Evolutionary conservation across 1,284 basidiomycete genomes (phyloP).

Genomic region (Rugosomyces carneus): DNA sequence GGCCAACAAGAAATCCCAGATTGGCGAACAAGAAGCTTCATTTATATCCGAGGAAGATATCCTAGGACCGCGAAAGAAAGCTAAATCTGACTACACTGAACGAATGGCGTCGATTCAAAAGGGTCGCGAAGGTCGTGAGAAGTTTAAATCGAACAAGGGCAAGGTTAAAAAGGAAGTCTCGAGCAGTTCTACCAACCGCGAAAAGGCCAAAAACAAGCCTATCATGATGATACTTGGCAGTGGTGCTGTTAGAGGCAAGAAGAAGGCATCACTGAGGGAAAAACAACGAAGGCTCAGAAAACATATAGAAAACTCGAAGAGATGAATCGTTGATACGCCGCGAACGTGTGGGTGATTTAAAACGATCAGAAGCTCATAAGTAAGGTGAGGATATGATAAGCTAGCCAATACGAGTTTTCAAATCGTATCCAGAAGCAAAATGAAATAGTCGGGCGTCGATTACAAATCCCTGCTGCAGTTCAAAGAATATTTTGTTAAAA

Average conservation of each 20-base stretch:
- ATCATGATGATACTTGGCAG: slow-evolving; percentile 89
- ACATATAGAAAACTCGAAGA: slow-evolving; percentile 69
- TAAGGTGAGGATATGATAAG: no score
- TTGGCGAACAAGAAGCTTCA: slow-evolving; percentile 42
- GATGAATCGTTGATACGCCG: slow-evolving; percentile 30
- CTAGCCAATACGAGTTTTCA: slow-evolving; percentile 33
- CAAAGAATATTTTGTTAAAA: background rate
- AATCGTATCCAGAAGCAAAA: slow-evolving; percentile 64
- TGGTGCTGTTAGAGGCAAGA: slow-evolving; percentile 74
- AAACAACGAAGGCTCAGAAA: slow-evolving; percentile 76
- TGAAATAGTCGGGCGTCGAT: slow-evolving; percentile 75
- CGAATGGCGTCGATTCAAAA: slow-evolving; percentile 89
- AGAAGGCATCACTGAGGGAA: slow-evolving; percentile 81
- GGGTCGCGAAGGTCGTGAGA: slow-evolving; percentile 93
- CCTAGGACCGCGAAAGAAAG: slow-evolving; percentile 90
- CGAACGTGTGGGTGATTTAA: no score
- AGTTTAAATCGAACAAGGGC: slow-evolving; percentile 86
- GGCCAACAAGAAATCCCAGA: slow-evolving; percentile 51
- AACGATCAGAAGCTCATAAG: no score
- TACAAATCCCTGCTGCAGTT: slow-evolving; percentile 51
- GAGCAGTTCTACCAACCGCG: slow-evolving; percentile 82
- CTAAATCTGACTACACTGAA: slow-evolving; percentile 92
- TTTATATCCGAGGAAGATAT: slow-evolving; percentile 93
- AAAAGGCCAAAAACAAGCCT: slow-evolving; percentile 89
- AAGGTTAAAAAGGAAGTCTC: slow-evolving; percentile 80